These are phyloP conservation scores for Avena sativa DNA, from an alignment of 176 grass and related monocot genomes.

Conservation along the genomic window DNA sequence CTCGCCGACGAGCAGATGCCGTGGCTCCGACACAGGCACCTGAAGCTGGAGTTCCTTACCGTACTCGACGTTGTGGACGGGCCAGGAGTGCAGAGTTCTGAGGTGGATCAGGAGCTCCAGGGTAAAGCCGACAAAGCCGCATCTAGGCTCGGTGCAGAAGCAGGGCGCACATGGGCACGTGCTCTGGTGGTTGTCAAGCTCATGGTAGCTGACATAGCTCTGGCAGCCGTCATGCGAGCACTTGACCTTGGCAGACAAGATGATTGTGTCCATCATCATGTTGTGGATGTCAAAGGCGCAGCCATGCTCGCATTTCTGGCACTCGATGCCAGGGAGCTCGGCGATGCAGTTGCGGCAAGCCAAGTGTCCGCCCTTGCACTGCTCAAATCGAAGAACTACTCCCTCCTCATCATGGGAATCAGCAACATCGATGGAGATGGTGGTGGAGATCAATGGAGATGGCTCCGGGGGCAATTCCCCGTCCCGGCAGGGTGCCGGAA, in stretches of 20 bases:
- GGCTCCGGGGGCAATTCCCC: no score
- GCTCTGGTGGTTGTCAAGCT: background rate
- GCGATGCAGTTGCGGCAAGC: background rate
- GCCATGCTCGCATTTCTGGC: no score
- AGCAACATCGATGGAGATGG: no score
- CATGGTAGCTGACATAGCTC: background rate
- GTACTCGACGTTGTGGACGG: background rate
- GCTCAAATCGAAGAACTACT: background rate
- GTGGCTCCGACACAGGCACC: background rate
- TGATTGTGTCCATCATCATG: background rate
- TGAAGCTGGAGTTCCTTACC: background rate
- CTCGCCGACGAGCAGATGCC: background rate
- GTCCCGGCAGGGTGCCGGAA: no score
- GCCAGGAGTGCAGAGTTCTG: background rate
- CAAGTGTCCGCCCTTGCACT: conserved; percentile 36
- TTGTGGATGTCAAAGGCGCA: background rate
- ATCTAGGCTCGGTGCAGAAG: background rate
- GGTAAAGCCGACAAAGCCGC: background rate
- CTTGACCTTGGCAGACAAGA: background rate
- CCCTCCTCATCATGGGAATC: no score
- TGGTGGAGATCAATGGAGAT: no score
- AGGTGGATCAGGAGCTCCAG: background rate
- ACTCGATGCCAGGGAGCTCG: background rate
- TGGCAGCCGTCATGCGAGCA: background rate
- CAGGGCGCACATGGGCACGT: background rate